These are phyloP conservation scores for Stipa capillata DNA, from an alignment of 176 grass and related monocot species.

Conservation along the genomic window DNA sequence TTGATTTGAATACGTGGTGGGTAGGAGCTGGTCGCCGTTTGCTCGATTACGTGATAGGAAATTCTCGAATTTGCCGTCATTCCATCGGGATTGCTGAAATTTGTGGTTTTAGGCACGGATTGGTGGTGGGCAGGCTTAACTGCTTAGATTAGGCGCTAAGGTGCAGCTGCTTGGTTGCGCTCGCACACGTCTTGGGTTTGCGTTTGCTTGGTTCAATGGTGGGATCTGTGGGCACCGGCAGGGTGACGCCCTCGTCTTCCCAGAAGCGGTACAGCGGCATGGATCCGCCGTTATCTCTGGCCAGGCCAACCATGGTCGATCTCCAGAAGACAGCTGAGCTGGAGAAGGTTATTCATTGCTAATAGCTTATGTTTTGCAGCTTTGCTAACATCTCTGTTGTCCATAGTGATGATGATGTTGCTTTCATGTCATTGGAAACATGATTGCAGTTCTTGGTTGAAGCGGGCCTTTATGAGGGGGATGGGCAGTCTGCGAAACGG, in stretches of 20 bases:
- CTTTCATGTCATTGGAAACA: background rate
- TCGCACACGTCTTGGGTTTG: background rate
- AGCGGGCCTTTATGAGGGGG: conserved; percentile 63
- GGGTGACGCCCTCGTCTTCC: conserved; percentile 12
- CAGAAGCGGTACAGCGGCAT: conserved; percentile 51
- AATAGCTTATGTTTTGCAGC: background rate
- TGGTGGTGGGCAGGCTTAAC: background rate
- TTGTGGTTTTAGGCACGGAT: background rate
- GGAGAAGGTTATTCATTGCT: conserved; percentile 43
- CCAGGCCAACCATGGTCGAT: conserved; percentile 56
- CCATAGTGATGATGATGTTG: background rate
- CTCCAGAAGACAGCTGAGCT: conserved; percentile 59
- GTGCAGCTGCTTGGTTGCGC: background rate
- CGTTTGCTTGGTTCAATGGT: conserved; percentile 20
- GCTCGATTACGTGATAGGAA: background rate
- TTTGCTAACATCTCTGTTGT: background rate
- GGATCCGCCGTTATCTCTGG: conserved; percentile 55
- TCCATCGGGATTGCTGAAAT: background rate
- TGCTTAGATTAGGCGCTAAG: background rate
- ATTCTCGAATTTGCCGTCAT: background rate
- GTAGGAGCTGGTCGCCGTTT: background rate
- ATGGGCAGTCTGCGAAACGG: conserved; percentile 63
- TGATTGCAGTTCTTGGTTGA: conserved; percentile 58
- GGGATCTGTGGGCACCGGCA: conserved; percentile 22
- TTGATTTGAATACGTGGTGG: background rate